These are phyloP conservation scores for Rhytidhysteron rufulum DNA, from an alignment of 2,329 filamentous ascomycete species.

Conservation along the genomic window DNA sequence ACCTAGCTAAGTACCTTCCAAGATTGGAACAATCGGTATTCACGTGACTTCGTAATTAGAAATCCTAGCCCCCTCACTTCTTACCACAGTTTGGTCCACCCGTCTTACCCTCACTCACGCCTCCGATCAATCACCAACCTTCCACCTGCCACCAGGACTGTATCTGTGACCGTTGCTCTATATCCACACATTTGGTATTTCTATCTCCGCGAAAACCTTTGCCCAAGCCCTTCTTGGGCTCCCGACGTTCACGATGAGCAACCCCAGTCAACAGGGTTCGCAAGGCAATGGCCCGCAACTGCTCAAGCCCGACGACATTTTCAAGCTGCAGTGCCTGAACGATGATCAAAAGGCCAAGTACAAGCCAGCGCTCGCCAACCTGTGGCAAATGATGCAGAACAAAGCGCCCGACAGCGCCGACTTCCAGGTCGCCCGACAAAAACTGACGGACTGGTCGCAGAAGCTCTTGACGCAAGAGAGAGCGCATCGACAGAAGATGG, in stretches of 20 bases:
- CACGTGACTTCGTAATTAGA: too few species aligned
- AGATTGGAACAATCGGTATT: too few species aligned
- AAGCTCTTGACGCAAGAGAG: slow-evolving; percentile 48
- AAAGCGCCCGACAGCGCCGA: slow-evolving; percentile 47
- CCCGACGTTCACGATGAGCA: slow-evolving; percentile 25
- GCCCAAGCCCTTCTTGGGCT: too few species aligned
- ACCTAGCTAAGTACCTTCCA: too few species aligned
- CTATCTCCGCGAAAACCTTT: too few species aligned
- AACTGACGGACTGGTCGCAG: slow-evolving; percentile 49
- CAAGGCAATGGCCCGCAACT: slow-evolving; percentile 18
- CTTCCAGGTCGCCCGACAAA: slow-evolving; percentile 48
- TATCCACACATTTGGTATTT: too few species aligned
- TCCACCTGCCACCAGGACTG: too few species aligned
- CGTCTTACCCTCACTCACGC: too few species aligned
- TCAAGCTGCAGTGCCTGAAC: slow-evolving; percentile 39
- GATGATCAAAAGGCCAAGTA: slow-evolving; percentile 55
- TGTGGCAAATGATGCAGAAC: slow-evolving; percentile 52
- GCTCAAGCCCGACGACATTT: slow-evolving; percentile 31
- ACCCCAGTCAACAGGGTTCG: slow-evolving; percentile 25
- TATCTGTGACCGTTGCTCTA: too few species aligned
- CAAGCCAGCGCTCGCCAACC: slow-evolving; percentile 49
- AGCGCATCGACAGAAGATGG: slow-evolving; percentile 39
- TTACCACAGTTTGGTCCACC: too few species aligned
- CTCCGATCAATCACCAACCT: too few species aligned
- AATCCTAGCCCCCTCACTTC: too few species aligned